A percentile compares a stretch with the other conserved stretches of the same genome.
These are phyloP conservation scores for Fusarium humuli DNA, from an alignment of 2,329 filamentous ascomycete genomes.

Conservation along the genomic window DNA sequence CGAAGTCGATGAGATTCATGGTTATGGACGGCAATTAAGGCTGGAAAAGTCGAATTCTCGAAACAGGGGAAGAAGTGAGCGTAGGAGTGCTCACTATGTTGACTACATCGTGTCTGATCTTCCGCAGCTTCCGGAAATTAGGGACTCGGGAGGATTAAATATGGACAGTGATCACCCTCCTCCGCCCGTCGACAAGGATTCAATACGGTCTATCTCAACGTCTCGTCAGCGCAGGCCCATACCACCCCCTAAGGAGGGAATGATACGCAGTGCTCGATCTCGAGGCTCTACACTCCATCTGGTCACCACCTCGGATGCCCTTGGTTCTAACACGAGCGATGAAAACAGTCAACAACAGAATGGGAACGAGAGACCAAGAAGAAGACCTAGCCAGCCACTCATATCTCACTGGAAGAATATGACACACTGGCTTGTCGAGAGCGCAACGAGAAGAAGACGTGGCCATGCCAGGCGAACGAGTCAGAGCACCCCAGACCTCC, in stretches of 20 bases:
- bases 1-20: conserved; percentile 82
- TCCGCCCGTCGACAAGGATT: conserved; percentile 82
- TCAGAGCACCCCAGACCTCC: conserved; percentile 70
- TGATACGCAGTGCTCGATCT: conserved; percentile 75
- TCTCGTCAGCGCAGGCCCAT: conserved; percentile 80
- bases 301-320: conserved; percentile 72
- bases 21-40: conserved; percentile 59
- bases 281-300: conserved; percentile 88
- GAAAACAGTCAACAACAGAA: conserved; percentile 49
- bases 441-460: conserved; percentile 65
- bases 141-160: conserved; percentile 58
- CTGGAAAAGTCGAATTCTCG: conserved; percentile 64
- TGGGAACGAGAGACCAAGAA: conserved; percentile 61
- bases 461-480: conserved; percentile 63
- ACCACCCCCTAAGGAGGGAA: conserved; percentile 86
- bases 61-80: conserved; percentile 80
- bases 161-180: conserved; percentile 66
- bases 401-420: conserved; percentile 72
- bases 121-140: conserved; percentile 77
- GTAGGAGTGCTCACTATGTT: conserved; percentile 74
- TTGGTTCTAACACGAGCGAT: conserved; percentile 52
- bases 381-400: conserved; percentile 69
- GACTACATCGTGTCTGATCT: conserved; percentile 79
- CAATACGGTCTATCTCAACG: conserved; percentile 79
- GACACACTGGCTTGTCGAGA: conserved; percentile 73